Evolutionary conservation across 257 asterid genomes (phyloP).

Genomic region (Jaltomata sinuosa): DNA sequence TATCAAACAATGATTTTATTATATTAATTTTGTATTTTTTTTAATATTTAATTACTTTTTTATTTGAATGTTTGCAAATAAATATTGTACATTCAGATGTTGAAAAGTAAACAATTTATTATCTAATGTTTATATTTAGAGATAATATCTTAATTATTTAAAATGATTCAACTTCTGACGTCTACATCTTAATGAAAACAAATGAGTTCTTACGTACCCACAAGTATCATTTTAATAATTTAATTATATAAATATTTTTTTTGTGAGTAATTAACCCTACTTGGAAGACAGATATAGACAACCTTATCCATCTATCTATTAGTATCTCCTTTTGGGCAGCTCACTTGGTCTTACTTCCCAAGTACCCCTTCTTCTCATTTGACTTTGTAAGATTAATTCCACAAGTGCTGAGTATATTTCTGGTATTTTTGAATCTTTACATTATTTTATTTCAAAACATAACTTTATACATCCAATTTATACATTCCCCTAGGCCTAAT

Average conservation of each 20-base stretch:
- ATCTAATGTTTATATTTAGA: too few relatives aligned
- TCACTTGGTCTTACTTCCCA: background rate
- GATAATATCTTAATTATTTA: too few relatives aligned
- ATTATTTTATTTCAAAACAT: background rate
- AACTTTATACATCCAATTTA: background rate
- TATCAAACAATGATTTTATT: too few relatives aligned
- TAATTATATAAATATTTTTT: background rate
- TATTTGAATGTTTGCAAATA: too few relatives aligned
- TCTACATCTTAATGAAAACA: too few relatives aligned
- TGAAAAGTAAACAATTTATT: too few relatives aligned
- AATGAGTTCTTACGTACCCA: too few relatives aligned
- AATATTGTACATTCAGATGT: too few relatives aligned
- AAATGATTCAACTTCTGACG: too few relatives aligned
- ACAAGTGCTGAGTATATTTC: background rate
- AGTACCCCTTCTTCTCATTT: background rate
- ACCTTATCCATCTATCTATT: conserved; percentile 23
- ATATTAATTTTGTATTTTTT: too few relatives aligned
- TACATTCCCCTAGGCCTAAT: background rate
- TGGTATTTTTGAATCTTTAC: background rate
- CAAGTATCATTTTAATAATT: background rate
- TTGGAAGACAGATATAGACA: background rate
- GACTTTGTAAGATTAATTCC: background rate
- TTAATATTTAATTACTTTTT: too few relatives aligned
- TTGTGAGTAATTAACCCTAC: background rate
- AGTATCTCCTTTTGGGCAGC: background rate